phyloP scores from a whole-genome alignment of 257 asterid genomes.

The Rubia yunnanensis region DNA sequence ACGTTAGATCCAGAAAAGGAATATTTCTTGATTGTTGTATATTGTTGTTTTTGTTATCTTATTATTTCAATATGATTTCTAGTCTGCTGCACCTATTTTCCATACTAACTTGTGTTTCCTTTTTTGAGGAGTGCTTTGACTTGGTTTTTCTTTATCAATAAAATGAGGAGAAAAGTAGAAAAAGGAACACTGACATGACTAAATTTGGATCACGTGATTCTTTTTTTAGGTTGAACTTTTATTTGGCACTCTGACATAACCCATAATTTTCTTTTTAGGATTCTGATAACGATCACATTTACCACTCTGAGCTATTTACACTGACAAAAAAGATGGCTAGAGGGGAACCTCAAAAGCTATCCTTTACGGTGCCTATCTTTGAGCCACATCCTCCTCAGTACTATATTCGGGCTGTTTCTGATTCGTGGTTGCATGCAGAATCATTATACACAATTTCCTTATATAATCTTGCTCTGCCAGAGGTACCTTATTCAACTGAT shows the following conservation, averaged over 20 bases:
- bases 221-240: not conserved
- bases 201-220: not conserved
- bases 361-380: constrained; percentile 93
- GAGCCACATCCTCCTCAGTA: constrained; percentile 99
- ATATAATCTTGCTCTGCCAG: constrained; percentile 88
- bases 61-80: not conserved
- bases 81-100: not conserved
- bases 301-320: constrained; percentile 85
- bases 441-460: constrained; percentile 77
- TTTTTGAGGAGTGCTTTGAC: not conserved
- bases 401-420: constrained; percentile 89
- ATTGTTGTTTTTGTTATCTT: not conserved
- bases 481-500: constrained; percentile 33
- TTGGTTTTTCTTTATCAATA: too few species aligned
- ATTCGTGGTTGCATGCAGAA: constrained; percentile 91
- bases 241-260: not conserved
- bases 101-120: not conserved
- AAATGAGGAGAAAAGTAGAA: too few species aligned
- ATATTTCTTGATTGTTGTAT: not conserved
- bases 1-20: not conserved
- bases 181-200: too few species aligned
- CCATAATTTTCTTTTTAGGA: constrained; percentile 40
- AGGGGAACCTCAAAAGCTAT: constrained; percentile 86
- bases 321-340: constrained; percentile 79
- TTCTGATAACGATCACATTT: constrained; percentile 95